Evolutionary conservation across 169 alveolate species (phyloP), one percentile per base, ranked within the genome.

Genomic region (Plasmodium billcollinsi): DNA sequence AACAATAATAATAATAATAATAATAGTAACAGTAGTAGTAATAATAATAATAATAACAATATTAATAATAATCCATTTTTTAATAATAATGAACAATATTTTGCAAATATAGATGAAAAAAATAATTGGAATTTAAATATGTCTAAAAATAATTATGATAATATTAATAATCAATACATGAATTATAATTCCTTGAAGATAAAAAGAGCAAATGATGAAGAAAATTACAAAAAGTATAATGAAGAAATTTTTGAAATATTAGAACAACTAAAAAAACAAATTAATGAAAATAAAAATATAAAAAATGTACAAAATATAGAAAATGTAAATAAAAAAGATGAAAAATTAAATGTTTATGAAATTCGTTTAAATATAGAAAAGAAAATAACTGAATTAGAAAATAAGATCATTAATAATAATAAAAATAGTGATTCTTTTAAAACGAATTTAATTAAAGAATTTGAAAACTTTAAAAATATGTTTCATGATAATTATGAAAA

Each of bases 401-500:
- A 56, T 0, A 69, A 67, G 18, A 18, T 83, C 18, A 49, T 56
- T 18, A 49, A 24, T 56, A 83, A 61, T 69, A 83, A 65, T 6
- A 49, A 83, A 33, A 75, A 50, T 18, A 83, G 56, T 12, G 91
- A 69, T 72, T 54, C 69, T 49, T 69, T 83, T 69, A 67, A 69
- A 56, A 69, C 39, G 1, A 47, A 67, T 83, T 83, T 83, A 1
- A 83, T 69, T 45, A 83, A 26, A 83, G 91, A 83, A 33, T 61
- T 83, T 6, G 91, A 83, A 69, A 83, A 39, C 43, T 20, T 83
- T 14, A 83, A 83, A 83, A 83, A 83, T 58, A 62, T 54, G 8
- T 43, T 83, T 49, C 91, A 83, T 56, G 85, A 83, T 15, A 83
- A 69, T 83, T 56, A 83, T 61, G 65, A 83, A 52, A n/a, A 33